Evolutionary conservation across 192 early-diverging fungal genomes (phyloP).

Genomic region (Irineochytrium annulatum): DNA sequence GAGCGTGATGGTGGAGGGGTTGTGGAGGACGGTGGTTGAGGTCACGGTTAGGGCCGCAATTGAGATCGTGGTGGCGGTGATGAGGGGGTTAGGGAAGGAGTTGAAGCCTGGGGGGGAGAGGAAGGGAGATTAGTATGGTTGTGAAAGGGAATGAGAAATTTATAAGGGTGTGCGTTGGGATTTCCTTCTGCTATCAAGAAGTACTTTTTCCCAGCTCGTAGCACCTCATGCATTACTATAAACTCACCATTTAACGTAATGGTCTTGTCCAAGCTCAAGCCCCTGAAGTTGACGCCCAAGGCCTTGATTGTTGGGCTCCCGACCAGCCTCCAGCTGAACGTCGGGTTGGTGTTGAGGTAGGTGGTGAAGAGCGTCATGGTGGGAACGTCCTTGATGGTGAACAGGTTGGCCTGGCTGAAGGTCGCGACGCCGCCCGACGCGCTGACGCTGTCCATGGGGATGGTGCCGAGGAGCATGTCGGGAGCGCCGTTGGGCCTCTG

Average conservation of each 20-base stretch:
- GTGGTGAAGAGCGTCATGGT: constrained; percentile 26
- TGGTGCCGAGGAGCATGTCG: constrained; percentile 16
- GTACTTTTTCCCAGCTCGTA: not conserved
- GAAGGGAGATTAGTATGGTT: not conserved
- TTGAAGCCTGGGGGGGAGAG: constrained; percentile 7
- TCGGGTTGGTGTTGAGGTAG: constrained; percentile 15
- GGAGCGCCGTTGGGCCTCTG: constrained; percentile 12
- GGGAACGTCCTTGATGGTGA: constrained; percentile 2
- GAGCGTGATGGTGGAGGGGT: constrained; percentile 21
- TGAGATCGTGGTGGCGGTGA: constrained; percentile 19
- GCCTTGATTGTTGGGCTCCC: constrained; percentile 16
- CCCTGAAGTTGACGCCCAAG: constrained; percentile 32
- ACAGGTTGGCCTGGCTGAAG: constrained; percentile 1
- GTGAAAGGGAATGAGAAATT: not conserved
- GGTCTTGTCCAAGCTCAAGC: constrained; percentile 29
- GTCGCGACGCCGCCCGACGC: not conserved
- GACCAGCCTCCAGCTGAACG: constrained; percentile 27
- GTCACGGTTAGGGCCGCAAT: constrained; percentile 14
- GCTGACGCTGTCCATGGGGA: constrained; percentile 21
- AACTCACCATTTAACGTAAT: constrained; percentile 6
- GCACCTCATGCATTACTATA: not conserved
- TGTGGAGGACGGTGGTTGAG: constrained; percentile 13
- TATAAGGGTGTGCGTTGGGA: not conserved
- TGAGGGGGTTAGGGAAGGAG: constrained; percentile 15
- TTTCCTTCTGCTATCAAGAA: not conserved